Percentiles rank a stretch among this genome's conserved stretches.
Evolutionary conservation across 768 basidiomycete genomes (phyloP).

Genomic region (Lactarius sanguifluus): DNA sequence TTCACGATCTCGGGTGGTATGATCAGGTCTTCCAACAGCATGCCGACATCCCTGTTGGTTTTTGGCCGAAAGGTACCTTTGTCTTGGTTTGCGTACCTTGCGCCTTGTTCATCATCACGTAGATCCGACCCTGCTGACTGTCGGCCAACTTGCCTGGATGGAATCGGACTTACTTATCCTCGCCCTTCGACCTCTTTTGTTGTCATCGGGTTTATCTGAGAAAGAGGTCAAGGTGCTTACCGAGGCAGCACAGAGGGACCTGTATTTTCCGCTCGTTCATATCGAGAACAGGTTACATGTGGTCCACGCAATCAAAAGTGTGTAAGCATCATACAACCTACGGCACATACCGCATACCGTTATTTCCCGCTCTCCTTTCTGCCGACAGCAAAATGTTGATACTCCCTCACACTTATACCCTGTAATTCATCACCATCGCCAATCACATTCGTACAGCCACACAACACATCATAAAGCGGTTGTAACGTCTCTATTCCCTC

Average conservation of each 20-base stretch:
- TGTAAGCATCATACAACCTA: slow-evolving; percentile 21
- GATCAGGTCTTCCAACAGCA: slow-evolving; percentile 55
- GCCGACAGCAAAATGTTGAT: slow-evolving; percentile 22
- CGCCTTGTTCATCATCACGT: slow-evolving; percentile 19
- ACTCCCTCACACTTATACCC: slow-evolving; percentile 27
- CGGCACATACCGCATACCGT: slow-evolving; percentile 10
- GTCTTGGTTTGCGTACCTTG: slow-evolving; percentile 19
- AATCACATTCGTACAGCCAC: slow-evolving; percentile 29
- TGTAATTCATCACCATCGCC: slow-evolving; percentile 28
- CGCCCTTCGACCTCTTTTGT: slow-evolving; percentile 59
- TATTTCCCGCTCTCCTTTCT: slow-evolving; percentile 17
- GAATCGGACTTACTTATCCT: slow-evolving; percentile 65
- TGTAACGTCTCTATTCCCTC: slow-evolving; percentile 61
- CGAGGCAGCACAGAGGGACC: slow-evolving; percentile 60
- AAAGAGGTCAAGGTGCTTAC: slow-evolving; percentile 56
- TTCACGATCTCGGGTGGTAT: slow-evolving; percentile 51
- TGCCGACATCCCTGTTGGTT: slow-evolving; percentile 66
- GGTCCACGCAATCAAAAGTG: slow-evolving; percentile 49
- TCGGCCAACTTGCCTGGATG: slow-evolving; percentile 75
- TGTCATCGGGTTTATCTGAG: slow-evolving; percentile 52
- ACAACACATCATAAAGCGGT: slow-evolving; percentile 42
- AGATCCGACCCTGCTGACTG: slow-evolving; percentile 61
- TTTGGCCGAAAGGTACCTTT: slow-evolving; percentile 59
- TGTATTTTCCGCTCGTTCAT: slow-evolving; percentile 57
- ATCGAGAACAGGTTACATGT: slow-evolving; percentile 57